Evolutionary conservation across 2,329 filamentous ascomycete genomes (phyloP).

Genomic region (Colletotrichum sp.): DNA sequence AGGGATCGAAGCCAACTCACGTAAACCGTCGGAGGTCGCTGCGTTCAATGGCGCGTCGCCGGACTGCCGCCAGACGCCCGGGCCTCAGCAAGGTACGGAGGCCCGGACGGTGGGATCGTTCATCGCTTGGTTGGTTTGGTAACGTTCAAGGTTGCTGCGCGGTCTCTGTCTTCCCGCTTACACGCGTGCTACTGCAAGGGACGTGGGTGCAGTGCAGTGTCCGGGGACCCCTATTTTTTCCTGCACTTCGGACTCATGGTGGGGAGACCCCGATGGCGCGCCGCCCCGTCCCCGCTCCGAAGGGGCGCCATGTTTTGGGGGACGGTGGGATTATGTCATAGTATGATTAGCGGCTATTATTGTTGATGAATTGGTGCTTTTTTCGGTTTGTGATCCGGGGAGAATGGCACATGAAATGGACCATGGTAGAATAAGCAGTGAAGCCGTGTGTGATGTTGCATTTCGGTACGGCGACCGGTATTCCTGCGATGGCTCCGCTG

Average conservation of each 20-base stretch:
- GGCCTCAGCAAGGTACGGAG: slow-evolving; percentile 3
- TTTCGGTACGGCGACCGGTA: fast-evolving
- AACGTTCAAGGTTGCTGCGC: background rate
- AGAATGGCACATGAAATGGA: fast-evolving
- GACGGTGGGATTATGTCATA: background rate
- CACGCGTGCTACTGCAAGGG: background rate
- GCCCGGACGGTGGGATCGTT: slow-evolving; percentile 5
- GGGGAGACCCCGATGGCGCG: slow-evolving; percentile 1
- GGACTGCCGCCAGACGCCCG: slow-evolving; percentile 16
- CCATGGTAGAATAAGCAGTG: background rate
- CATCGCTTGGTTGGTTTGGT: background rate
- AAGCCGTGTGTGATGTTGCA: background rate
- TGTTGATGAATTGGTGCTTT: background rate
- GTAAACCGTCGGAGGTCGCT: background rate
- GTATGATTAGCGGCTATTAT: background rate
- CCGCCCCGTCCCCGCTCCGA: background rate
- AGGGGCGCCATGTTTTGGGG: background rate
- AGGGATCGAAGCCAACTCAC: background rate
- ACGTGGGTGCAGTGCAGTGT: background rate
- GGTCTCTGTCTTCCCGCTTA: background rate
- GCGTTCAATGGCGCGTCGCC: background rate
- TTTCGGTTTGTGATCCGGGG: background rate
- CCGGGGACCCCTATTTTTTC: background rate
- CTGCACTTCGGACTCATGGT: background rate
- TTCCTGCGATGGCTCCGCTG: background rate